Evolutionary conservation across 768 basidiomycete genomes (phyloP).

Genomic region (Suillus hirtellus): DNA sequence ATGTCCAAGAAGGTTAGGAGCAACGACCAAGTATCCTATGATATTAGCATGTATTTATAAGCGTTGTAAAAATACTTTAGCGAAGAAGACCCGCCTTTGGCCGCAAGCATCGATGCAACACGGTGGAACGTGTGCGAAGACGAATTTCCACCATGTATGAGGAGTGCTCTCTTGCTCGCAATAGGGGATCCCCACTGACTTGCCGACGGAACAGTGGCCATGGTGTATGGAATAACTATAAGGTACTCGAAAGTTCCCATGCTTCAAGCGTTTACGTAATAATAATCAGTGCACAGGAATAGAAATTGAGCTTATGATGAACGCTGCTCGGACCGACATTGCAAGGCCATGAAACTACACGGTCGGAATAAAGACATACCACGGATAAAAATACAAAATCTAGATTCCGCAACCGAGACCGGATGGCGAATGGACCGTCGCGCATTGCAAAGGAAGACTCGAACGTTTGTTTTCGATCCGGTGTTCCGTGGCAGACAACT

Average conservation of each 20-base stretch:
- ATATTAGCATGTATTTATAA: background rate
- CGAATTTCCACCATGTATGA: conserved; percentile 22
- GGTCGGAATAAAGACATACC: too few species aligned
- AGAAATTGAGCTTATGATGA: too few species aligned
- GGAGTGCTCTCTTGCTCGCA: conserved; percentile 19
- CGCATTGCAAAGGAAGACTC: conserved; percentile 2
- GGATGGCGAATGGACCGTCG: conserved; percentile 3
- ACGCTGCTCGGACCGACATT: background rate
- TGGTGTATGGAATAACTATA: background rate
- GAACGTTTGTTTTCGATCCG: too few species aligned
- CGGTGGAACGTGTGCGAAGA: conserved; percentile 19
- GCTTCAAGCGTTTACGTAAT: background rate
- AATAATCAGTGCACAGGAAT: too few species aligned
- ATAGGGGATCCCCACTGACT: conserved; percentile 23
- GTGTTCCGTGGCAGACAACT: too few species aligned
- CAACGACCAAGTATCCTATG: conserved; percentile 26
- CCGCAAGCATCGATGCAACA: conserved; percentile 18
- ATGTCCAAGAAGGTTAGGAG: conserved; percentile 28
- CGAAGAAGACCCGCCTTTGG: conserved; percentile 15
- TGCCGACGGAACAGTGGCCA: conserved; percentile 5
- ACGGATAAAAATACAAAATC: conserved; percentile 16
- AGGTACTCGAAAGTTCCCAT: too few species aligned
- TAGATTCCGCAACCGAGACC: background rate
- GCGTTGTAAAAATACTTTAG: background rate
- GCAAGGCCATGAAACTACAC: too few species aligned